phyloP scores from a whole-genome alignment of 2,329 filamentous ascomycete genomes.

The Exophiala sideris region DNA sequence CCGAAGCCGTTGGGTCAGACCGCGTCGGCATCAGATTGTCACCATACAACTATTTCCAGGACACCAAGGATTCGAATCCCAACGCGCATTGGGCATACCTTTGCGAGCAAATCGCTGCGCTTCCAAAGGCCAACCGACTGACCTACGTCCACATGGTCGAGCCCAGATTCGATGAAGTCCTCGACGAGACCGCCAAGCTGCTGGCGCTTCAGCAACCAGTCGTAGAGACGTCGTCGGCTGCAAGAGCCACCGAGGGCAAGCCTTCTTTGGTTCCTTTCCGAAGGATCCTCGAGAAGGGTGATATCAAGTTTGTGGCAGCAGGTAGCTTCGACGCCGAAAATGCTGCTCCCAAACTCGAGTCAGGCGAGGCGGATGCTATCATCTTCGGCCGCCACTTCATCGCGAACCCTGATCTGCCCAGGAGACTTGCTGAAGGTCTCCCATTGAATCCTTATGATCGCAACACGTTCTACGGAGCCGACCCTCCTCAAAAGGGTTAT shows the following conservation, averaged over 20 bases:
- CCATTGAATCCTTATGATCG: slow-evolving; percentile 13
- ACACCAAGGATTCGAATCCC: slow-evolving; percentile 46
- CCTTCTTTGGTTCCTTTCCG: slow-evolving; percentile 43
- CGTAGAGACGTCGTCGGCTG: slow-evolving; percentile 27
- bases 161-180: slow-evolving; percentile 42
- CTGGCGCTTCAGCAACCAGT: slow-evolving; percentile 32
- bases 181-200: slow-evolving; percentile 37
- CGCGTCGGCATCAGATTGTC: slow-evolving; percentile 47
- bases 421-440: slow-evolving; percentile 40
- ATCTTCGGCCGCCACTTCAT: slow-evolving; percentile 49
- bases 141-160: slow-evolving; percentile 63
- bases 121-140: slow-evolving; percentile 41
- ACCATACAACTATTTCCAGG: slow-evolving; percentile 53
- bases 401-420: slow-evolving; percentile 49
- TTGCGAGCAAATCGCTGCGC: slow-evolving; percentile 40
- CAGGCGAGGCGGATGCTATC: slow-evolving; percentile 47
- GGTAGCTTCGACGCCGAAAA: slow-evolving; percentile 55
- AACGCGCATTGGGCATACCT: slow-evolving; percentile 46
- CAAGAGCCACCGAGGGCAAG: slow-evolving; percentile 14
- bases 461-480: slow-evolving; percentile 19
- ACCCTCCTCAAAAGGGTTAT: slow-evolving; percentile 22
- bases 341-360: slow-evolving; percentile 48
- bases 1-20: slow-evolving; percentile 44
- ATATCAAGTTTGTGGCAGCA: slow-evolving; percentile 41
- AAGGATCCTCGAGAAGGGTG: slow-evolving; percentile 38